Evolutionary conservation across 148 eudicot genomes (phyloP), one percentile per base, ranked within the genome.

Genomic region (Chenopodium suecicum): DNA sequence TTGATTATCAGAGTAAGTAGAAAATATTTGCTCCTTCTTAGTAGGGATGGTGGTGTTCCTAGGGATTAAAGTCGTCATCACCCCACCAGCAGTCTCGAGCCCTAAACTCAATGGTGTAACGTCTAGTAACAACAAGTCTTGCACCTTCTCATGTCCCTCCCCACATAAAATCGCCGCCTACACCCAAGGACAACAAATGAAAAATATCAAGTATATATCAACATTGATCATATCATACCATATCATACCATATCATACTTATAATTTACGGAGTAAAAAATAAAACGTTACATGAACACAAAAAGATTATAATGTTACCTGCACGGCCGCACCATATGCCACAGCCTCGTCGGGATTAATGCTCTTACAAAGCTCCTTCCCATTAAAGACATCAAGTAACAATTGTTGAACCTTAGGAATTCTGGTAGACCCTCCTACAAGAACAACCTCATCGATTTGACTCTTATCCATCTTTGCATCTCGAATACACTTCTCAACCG

Each of bases 321-420:
- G 83, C 3, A 81, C 77, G 8, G 83, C 83, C 11, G 83, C 83
- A 9, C 83, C 83, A 48, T 81, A 81, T 3, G 83, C 83, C 10
- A 81, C 83, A 2, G 83, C 83, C 78, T 81, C 83, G 22, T 81
- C 83, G 0, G 83, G 83, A 48, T 81, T 81, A 4, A 81, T 81
- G 22, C 83, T 81, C 78, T 81, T 81, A 14, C 83, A 81, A 9
- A 81, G 78, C 78, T 81, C 83, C 22, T 81, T 81, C 22, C 83
- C 83, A 23, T 81, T 81, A 25, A 81, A 81, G 50, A 81, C 74
- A 5, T 81, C 83, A 44, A 74, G 83, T 47, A 81, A 64, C 0
- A 81, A 73, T 16, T 81, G 83, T 54, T 81, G 83, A 20, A 81
- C 83, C 27, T 81, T 81, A 1, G 83, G 83, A 46, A 81, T 81